Conservation (phyloP, 2,329 filamentous ascomycete species). For the Arthrobotrys musiformis region DNA sequence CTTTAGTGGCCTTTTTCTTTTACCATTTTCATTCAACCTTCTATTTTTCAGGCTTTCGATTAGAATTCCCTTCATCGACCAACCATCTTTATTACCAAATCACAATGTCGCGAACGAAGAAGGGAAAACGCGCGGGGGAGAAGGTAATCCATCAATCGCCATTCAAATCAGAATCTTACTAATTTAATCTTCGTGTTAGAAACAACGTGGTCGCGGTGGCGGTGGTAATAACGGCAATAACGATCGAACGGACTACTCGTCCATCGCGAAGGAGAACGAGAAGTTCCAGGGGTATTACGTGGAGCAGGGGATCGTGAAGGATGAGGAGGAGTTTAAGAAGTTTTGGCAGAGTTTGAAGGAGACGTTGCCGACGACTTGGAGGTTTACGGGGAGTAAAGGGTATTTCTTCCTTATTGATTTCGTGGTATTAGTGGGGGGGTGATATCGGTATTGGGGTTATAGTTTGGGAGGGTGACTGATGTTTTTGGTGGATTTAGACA, state of each 20-base stretch:
- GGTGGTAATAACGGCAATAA: conserved; percentile 4
- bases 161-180: not conserved
- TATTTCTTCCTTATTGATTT: conserved; percentile 64
- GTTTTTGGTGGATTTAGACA: conserved; percentile 69
- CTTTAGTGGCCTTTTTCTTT: too few species aligned
- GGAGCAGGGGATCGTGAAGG: conserved; percentile 75
- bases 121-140: conserved; percentile 43
- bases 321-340: conserved; percentile 76
- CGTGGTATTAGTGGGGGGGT: too few species aligned
- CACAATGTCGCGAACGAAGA: conserved; percentile 29
- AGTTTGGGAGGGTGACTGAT: too few species aligned
- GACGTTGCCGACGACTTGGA: conserved; percentile 95
- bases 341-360: conserved; percentile 87
- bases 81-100: not conserved
- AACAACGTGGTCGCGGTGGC: conserved; percentile 23
- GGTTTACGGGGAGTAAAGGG: conserved; percentile 95
- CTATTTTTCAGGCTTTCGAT: too few species aligned
- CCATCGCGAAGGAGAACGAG: conserved; percentile 81
- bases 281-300: conserved; percentile 90
- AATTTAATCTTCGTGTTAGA: conserved; percentile 10
- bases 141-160: not conserved
- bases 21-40: not conserved
- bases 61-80: too few species aligned
- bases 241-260: conserved; percentile 65
- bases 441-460: too few species aligned